Conservation (phyloP, 208 protist genomes). For the Trypanosoma cruzi region DNA sequence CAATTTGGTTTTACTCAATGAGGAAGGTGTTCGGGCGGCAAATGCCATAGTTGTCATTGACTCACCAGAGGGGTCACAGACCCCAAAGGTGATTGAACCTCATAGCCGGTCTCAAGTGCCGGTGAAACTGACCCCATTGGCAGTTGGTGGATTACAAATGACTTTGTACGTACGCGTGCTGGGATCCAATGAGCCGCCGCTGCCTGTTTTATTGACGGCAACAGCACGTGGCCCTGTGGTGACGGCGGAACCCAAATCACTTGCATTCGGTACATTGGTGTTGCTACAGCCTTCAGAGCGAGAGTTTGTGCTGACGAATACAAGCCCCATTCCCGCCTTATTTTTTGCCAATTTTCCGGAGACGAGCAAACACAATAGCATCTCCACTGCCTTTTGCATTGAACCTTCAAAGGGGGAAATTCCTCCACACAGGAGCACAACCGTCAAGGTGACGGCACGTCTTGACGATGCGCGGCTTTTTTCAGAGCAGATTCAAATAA, state of each 20-base stretch:
- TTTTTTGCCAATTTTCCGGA: constrained; percentile 32
- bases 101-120: constrained; percentile 60
- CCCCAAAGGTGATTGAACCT: constrained; percentile 40
- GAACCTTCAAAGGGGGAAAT: constrained; percentile 61
- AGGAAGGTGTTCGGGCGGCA: constrained; percentile 29
- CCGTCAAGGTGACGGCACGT: constrained; percentile 65
- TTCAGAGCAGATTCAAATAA: constrained; percentile 74
- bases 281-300: constrained; percentile 54
- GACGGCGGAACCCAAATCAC: constrained; percentile 40
- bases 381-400: constrained; percentile 24
- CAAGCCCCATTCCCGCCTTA: constrained; percentile 80
- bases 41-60: constrained; percentile 43
- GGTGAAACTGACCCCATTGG: constrained; percentile 75
- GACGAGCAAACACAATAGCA: background rate
- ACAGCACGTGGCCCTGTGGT: constrained; percentile 77
- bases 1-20: constrained; percentile 76
- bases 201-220: constrained; percentile 63
- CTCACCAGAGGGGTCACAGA: constrained; percentile 27
- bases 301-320: constrained; percentile 74
- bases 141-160: constrained; percentile 79
- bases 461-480: constrained; percentile 92
- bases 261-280: constrained; percentile 76
- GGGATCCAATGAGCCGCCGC: constrained; percentile 49
- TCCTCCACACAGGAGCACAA: constrained; percentile 49
- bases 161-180: constrained; percentile 81